These are phyloP conservation scores for Zizania palustris DNA, from an alignment of 202 grass and related monocot genomes.

Conservation along the genomic window DNA sequence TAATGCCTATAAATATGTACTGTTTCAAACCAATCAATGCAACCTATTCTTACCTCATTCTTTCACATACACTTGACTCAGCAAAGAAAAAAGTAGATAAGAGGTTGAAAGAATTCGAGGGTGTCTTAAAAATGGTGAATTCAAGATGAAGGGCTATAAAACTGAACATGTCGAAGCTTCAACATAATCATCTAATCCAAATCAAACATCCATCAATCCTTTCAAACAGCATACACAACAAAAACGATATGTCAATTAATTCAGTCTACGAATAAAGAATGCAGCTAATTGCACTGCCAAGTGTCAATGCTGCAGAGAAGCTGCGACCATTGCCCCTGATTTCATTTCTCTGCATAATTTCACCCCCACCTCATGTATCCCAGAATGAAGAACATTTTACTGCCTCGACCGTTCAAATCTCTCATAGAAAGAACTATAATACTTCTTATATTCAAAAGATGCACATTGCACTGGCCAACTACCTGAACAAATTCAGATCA, in stretches of 20 bases:
- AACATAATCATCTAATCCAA: background rate
- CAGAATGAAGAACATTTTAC: conserved; percentile 22
- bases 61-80: too few relatives aligned
- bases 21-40: too few relatives aligned
- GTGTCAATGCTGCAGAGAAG: background rate
- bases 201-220: background rate
- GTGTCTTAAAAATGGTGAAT: background rate
- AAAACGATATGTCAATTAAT: background rate
- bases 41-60: too few relatives aligned
- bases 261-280: conserved; percentile 24
- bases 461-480: conserved; percentile 27
- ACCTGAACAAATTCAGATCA: conserved; percentile 64
- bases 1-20: too few relatives aligned
- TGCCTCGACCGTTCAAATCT: background rate
- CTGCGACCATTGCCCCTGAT: background rate
- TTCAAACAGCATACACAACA: background rate
- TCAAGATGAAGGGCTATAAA: background rate
- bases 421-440: background rate
- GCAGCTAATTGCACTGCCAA: conserved; percentile 8
- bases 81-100: background rate
- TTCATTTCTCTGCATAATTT: conserved; percentile 5
- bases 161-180: background rate
- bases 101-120: background rate
- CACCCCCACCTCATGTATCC: background rate
- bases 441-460: conserved; percentile 28